Evolutionary conservation across 805 yeast genomes (phyloP), one percentile per base, ranked within the genome.

Genomic region (Wickerhamiella vanderwaltii): DNA sequence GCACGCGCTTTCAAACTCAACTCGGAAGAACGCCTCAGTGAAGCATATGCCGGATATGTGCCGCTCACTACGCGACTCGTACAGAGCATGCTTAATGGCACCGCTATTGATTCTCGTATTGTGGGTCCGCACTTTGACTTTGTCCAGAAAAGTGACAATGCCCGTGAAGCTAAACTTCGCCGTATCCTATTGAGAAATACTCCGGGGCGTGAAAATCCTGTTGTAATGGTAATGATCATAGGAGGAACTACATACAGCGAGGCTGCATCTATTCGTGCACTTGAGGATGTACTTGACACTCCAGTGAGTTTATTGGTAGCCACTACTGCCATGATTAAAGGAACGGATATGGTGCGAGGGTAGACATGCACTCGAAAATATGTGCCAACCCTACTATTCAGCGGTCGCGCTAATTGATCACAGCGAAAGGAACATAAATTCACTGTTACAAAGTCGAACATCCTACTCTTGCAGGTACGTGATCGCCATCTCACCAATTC

Each of bases 221-320:
- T 54, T 42, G 61, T 55, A 41, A 60, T 45, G 53, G 84, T 46
- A 50, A 83, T 39, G 72, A 76, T 79, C 47, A 53, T 87, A 30
- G 97, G 97, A 11, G 97, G 98, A 0, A 63, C 87, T 6, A 84
- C 96, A 0, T 68, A 82, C 55, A 75, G 91, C 6, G 98, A 88
- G 58, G 65, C 87, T 13, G 73, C 88, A 3, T 76, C 86, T 3
- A 60, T 88, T 35, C 65, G 77, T 51, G 69, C 66, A 41, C 65
- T 83, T 43, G 61, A 63, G 35, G 65, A 64, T 18, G 46, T 64
- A 26, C 56, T 61, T 6, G 49, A 52, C 20, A 62, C 61, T 40
- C 18, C 29, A 9, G 19, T 16, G 13, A 57, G 65, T 26, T 56
- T 74, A 31, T 50, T 72, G 5, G 59, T 75, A 2, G 55, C 72